Evolutionary conservation across 768 basidiomycete species (phyloP), one percentile per base, ranked within the genome.

Genomic region (Boletus rubescentipes): DNA sequence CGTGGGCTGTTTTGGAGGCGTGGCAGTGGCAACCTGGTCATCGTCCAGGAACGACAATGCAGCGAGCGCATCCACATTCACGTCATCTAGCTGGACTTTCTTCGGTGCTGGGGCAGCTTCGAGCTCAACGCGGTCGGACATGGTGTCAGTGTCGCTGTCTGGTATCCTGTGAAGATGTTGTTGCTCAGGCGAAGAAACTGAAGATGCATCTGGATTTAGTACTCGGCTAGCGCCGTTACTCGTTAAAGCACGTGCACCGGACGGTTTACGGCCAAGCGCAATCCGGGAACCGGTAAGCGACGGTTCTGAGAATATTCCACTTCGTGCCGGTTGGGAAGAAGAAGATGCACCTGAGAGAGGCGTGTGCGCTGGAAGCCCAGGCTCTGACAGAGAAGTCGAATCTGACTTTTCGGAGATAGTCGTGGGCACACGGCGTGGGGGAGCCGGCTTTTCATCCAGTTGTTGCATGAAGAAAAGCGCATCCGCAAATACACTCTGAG

Each of bases 221-320:
- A 60, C 71, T 72, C 61, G 79, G 77, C 67, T 70, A 60, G 58
- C 46, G 44, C 66, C 64, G 61, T 43, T 53, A 55, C 48, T 50
- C 5, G 61, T 55, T 52, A 76, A 81, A 44, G 86, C 89, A 85
- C 89, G 89, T 85, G 89, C 89, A 45, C 89, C 89, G 31, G 87
- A 86, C 20, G 89, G 89, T 64, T 87, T 89, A 71, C 87, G 84
- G 72, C 85, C 84, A 43, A 72, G 47, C 16, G 58, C 59, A 45
- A 65, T 40, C 54, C 67, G 64, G 77, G 65, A 48, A 61, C 75
- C 64, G 69, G 72, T 61, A 77, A 73, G 54, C 70, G 68, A 62
- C 48, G 63, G 53, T 61, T 76, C 62, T 59, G 57, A 67, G 59
- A 72, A 61, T 35, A 55, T 37, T n/a, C 63, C 67, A 42, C 60